Conservation (phyloP, 2,329 filamentous ascomycete species). For the Mycosphaerelloides madeirae region DNA sequence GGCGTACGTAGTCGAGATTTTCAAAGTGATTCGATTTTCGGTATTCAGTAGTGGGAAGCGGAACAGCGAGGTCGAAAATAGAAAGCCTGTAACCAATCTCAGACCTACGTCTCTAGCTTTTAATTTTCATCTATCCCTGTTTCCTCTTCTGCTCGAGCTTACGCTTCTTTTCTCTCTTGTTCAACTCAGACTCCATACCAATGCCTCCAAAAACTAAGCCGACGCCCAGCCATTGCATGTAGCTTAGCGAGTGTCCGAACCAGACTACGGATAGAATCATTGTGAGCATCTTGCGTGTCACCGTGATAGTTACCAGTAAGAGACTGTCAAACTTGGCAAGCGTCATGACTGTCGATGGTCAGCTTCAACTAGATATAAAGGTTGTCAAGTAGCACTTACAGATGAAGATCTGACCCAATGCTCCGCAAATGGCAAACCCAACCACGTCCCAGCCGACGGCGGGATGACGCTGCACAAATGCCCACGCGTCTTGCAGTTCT, state of each 20-base stretch:
- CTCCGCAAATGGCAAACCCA: slow-evolving; percentile 83
- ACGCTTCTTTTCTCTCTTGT: slow-evolving; percentile 73
- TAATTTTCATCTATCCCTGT: slow-evolving; percentile 7
- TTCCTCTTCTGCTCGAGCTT: slow-evolving; percentile 62
- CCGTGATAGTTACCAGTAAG: slow-evolving; percentile 89
- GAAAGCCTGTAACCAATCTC: too few species aligned
- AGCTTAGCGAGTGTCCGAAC: slow-evolving; percentile 80
- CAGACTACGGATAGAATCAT: slow-evolving; percentile 95
- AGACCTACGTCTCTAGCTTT: too few species aligned
- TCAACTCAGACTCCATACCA: slow-evolving; percentile 80
- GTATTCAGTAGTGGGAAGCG: too few species aligned
- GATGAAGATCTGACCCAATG: slow-evolving; percentile 93
- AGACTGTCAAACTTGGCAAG: slow-evolving; percentile 87
- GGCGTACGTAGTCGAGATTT: too few species aligned
- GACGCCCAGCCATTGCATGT: slow-evolving; percentile 93
- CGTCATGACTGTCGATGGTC: slow-evolving; percentile 46
- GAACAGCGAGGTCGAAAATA: too few species aligned
- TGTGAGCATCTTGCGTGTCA: slow-evolving; percentile 97
- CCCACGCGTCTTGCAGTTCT: slow-evolving; percentile 73
- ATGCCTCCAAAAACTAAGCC: slow-evolving; percentile 91
- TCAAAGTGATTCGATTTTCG: too few species aligned
- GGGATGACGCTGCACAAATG: slow-evolving; percentile 76
- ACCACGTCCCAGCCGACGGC: slow-evolving; percentile 81
- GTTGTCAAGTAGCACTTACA: slow-evolving; percentile 40
- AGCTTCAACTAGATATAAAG: not conserved